Conservation (phyloP, 306 rosid genomes). For the Rosa multiflora region DNA sequence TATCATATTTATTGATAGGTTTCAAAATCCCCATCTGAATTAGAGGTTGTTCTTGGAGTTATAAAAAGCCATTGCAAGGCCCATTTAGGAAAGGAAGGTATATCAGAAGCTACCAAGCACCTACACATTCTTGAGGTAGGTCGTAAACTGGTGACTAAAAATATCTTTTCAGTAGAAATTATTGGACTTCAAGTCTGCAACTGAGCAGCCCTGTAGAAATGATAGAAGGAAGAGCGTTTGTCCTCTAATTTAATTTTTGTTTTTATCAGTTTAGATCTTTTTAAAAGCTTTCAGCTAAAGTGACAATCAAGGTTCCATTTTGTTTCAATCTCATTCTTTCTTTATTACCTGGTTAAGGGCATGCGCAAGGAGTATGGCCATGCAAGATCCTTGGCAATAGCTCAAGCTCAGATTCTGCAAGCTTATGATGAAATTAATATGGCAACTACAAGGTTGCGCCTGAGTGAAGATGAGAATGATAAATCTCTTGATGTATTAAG, state of each 20-base stretch:
- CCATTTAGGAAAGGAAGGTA: conserved; percentile 59
- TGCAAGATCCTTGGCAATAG: conserved; percentile 87
- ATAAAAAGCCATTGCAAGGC: conserved; percentile 75
- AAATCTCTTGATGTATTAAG: conserved; percentile 65
- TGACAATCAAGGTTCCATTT: conserved; percentile 9
- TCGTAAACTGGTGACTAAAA: conserved; percentile 9
- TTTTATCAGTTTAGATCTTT: conserved; percentile 2
- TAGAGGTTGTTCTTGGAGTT: conserved; percentile 90
- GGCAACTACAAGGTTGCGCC: conserved; percentile 78
- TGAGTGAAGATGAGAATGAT: conserved; percentile 63
- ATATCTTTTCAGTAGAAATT: conserved; percentile 13
- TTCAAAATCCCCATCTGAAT: conserved; percentile 73
- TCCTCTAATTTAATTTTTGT: not conserved
- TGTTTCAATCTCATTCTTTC: conserved; percentile 22
- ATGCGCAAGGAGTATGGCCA: conserved; percentile 93
- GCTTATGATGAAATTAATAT: conserved; percentile 93
- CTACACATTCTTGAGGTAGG: conserved; percentile 80
- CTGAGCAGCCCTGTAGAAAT: conserved; percentile 10
- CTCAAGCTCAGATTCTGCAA: conserved; percentile 87
- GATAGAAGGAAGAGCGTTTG: conserved; percentile 7
- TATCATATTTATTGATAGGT: conserved; percentile 41
- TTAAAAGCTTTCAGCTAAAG: conserved; percentile 3
- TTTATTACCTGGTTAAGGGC: conserved; percentile 45
- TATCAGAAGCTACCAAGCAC: conserved; percentile 67
- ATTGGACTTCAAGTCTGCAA: conserved; percentile 20